Conservation (phyloP, 805 yeast species). For the Cyberlindnera xylosilytica region DNA sequence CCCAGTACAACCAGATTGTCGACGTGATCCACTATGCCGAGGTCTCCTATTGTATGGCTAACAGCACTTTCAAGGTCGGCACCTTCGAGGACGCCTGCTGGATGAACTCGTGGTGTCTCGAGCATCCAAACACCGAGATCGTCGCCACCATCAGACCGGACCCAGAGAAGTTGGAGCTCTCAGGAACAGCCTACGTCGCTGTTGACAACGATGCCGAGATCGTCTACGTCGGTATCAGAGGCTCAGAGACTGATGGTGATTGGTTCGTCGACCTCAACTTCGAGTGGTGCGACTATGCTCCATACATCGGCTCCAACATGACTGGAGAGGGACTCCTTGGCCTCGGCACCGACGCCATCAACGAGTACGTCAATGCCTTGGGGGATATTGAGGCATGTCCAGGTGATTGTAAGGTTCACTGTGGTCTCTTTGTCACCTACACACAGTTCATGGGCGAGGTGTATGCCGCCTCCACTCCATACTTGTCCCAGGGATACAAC, state of each 20-base stretch:
- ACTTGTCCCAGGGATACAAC: constrained; percentile 41
- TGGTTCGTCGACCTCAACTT: constrained; percentile 53
- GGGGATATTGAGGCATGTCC: constrained; percentile 33
- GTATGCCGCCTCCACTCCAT: constrained; percentile 30
- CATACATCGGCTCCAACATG: constrained; percentile 3
- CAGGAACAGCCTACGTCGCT: constrained; percentile 55
- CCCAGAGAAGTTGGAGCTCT: constrained; percentile 33
- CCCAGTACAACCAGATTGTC: constrained; percentile 9
- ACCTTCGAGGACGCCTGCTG: constrained; percentile 14
- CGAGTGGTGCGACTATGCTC: constrained; percentile 29
- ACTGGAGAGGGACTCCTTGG: not conserved
- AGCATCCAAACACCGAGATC: constrained; percentile 3
- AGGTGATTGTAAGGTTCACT: constrained; percentile 51
- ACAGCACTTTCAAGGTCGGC: constrained; percentile 7
- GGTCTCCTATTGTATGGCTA: constrained; percentile 19
- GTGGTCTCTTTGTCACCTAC: constrained; percentile 47
- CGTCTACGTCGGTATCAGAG: constrained; percentile 56
- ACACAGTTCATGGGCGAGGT: constrained; percentile 44
- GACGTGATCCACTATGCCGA: constrained; percentile 17
- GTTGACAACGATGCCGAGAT: constrained; percentile 42
- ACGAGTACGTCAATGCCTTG: constrained; percentile 1
- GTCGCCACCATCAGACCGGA: constrained; percentile 15
- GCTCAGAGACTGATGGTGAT: constrained; percentile 60
- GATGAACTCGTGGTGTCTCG: not conserved
- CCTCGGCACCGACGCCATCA: not conserved